These are phyloP conservation scores for Peronospora farinosa DNA, from an alignment of 352 stramenopile species.

Conservation along the genomic window DNA sequence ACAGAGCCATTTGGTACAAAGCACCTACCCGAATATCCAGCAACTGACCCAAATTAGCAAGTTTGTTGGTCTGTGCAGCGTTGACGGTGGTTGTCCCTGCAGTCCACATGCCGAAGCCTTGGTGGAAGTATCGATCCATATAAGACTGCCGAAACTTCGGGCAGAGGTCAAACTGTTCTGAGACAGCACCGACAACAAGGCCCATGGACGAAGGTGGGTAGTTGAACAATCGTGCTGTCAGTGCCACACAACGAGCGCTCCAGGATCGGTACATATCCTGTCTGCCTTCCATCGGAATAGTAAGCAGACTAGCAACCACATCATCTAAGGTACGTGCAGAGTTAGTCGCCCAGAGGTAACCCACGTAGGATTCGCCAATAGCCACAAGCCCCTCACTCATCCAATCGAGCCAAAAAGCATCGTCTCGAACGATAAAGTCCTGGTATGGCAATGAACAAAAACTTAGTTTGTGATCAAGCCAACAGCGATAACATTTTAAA, in stretches of 20 bases:
- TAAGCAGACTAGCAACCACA: conserved; percentile 67
- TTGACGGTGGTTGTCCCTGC: conserved; percentile 41
- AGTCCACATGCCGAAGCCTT: conserved; percentile 74
- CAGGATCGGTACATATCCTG: conserved; percentile 85
- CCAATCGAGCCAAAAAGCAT: conserved; percentile 83
- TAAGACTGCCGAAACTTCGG: conserved; percentile 61
- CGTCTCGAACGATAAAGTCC: conserved; percentile 74
- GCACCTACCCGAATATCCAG: conserved; percentile 50
- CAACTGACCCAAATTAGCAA: conserved; percentile 52
- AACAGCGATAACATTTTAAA: background rate
- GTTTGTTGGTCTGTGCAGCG: conserved; percentile 62
- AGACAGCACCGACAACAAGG: conserved; percentile 56
- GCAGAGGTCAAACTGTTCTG: conserved; percentile 71
- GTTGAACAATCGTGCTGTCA: conserved; percentile 71
- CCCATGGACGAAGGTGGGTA: conserved; percentile 65
- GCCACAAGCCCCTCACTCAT: conserved; percentile 79
- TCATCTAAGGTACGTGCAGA: conserved; percentile 54
- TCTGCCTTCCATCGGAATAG: conserved; percentile 71
- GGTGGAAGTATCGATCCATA: conserved; percentile 73
- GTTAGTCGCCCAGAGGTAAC: conserved; percentile 62
- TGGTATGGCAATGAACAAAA: conserved; percentile 19
- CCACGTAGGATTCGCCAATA: conserved; percentile 79
- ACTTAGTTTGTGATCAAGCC: background rate
- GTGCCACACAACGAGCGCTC: conserved; percentile 65
- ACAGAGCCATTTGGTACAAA: background rate